Evolutionary conservation across 106 monocot genomes (phyloP).

Genomic region (Alisma plantagoaquatica): DNA sequence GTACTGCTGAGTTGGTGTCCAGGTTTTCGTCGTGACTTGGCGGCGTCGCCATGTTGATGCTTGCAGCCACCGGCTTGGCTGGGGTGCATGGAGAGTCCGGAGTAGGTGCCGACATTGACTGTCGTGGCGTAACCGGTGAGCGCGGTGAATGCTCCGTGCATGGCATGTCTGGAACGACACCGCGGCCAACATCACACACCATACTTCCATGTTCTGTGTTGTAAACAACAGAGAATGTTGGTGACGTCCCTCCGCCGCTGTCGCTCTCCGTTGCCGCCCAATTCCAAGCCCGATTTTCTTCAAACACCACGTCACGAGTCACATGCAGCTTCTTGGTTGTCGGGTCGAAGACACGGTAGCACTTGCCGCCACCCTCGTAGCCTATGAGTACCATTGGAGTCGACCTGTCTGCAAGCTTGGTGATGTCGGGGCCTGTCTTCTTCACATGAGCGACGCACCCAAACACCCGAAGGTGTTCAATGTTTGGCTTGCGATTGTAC

Average conservation of each 20-base stretch:
- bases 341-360: conserved; percentile 3
- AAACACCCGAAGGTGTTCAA: too few relatives aligned
- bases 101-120: background rate
- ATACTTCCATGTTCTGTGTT: too few relatives aligned
- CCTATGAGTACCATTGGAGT: background rate
- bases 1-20: background rate
- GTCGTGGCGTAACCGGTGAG: background rate
- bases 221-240: background rate
- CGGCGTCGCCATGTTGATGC: background rate
- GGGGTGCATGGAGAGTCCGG: too few relatives aligned
- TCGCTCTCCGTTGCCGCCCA: background rate
- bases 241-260: background rate
- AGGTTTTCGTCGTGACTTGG: background rate
- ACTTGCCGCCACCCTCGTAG: background rate
- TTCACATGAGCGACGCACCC: too few relatives aligned
- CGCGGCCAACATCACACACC: too few relatives aligned
- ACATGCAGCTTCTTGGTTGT: too few relatives aligned
- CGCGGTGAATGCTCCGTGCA: too few relatives aligned
- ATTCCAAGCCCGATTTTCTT: background rate
- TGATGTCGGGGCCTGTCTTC: background rate
- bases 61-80: background rate
- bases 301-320: background rate
- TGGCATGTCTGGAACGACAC: too few relatives aligned
- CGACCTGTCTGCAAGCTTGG: conserved; percentile 3
- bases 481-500: too few relatives aligned